phyloP scores from a whole-genome alignment of 139 green algal genomes.

The Chlorella ohadii region DNA sequence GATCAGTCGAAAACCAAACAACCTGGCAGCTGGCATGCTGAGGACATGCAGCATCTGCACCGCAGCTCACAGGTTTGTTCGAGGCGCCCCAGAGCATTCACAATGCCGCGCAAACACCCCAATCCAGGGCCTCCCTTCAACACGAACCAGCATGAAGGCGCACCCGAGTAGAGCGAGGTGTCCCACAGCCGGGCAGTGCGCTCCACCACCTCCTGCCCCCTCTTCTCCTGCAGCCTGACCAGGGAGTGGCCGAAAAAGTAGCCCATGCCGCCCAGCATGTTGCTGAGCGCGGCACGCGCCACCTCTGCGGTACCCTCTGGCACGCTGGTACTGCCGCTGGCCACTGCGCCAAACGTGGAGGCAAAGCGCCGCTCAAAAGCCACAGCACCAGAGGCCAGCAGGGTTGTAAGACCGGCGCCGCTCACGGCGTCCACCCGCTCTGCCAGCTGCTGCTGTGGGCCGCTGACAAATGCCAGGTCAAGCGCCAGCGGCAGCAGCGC shows the following conservation, averaged over 20 bases:
- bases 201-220: background rate
- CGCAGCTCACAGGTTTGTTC: no score
- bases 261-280: constrained; percentile 92
- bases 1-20: no score
- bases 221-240: constrained; percentile 36
- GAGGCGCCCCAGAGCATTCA: no score
- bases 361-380: constrained; percentile 33
- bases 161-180: constrained; percentile 16
- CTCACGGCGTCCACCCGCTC: background rate
- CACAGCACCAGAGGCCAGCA: background rate
- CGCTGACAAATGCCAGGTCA: constrained; percentile 64
- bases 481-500: constrained; percentile 50
- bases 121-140: no score
- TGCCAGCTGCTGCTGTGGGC: background rate
- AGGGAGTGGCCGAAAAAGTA: constrained; percentile 91
- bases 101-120: no score
- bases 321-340: no score
- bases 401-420: background rate
- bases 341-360: constrained; percentile 24
- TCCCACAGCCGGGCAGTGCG: background rate
- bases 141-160: no score
- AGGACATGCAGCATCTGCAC: no score
- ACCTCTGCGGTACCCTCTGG: constrained; percentile 40
- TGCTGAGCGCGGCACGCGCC: constrained; percentile 83
- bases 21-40: no score